phyloP scores from a whole-genome alignment of 2,329 filamentous ascomycete species.

The Nemania serpens region DNA sequence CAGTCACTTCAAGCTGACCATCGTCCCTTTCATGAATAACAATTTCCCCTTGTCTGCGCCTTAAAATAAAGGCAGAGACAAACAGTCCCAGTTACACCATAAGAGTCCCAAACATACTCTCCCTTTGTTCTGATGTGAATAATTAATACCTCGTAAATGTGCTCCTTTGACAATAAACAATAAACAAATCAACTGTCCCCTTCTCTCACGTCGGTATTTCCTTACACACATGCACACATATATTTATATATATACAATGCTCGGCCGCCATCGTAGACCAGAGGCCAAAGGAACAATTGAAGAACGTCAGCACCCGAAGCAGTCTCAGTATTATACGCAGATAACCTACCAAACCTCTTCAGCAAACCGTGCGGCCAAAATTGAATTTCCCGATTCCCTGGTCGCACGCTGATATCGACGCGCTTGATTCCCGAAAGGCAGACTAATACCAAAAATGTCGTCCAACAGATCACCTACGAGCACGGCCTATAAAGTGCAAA shows the following conservation, averaged over 20 bases:
- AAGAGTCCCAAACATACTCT: not conserved
- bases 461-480: not conserved
- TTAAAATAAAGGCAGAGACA: not conserved
- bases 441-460: not conserved
- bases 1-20: no score
- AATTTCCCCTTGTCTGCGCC: not conserved
- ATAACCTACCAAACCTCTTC: not conserved
- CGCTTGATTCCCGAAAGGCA: not conserved
- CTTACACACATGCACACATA: not conserved
- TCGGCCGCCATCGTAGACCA: not conserved
- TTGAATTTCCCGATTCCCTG: not conserved
- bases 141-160: not conserved
- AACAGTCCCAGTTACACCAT: not conserved
- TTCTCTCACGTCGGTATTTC: no score
- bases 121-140: not conserved
- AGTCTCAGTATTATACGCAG: not conserved
- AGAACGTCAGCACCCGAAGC: no score
- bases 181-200: not conserved
- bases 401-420: not conserved
- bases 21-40: no score
- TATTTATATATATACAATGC: not conserved
- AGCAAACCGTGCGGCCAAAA: not conserved
- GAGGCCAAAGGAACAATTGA: not conserved
- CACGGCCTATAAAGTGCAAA: not conserved
- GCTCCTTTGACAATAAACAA: not conserved